phyloP scores from a whole-genome alignment of 148 eudicot species.

The Vaccinium corymbosum region DNA sequence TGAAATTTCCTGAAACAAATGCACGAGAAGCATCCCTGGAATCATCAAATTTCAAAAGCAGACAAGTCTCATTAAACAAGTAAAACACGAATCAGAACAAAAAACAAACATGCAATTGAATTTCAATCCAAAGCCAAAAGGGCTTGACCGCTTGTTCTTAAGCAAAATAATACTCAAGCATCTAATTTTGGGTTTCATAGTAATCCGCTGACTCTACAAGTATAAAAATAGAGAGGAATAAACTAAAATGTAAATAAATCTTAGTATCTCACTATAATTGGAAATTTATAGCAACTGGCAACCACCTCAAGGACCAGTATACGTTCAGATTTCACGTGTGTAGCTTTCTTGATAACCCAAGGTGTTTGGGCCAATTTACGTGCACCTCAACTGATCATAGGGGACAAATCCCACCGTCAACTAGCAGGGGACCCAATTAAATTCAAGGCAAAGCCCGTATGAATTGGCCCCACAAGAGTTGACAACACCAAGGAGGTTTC shows the following conservation, averaged over 20 bases:
- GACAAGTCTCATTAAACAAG: constrained; percentile 1
- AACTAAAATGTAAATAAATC: background rate
- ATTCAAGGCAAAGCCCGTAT: too few species aligned
- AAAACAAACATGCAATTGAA: background rate
- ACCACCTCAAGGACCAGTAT: background rate
- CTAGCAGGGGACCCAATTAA: too few species aligned
- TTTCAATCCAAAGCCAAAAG: background rate
- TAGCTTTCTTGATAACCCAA: too few species aligned
- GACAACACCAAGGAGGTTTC: too few species aligned
- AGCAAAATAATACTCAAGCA: background rate
- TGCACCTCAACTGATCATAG: too few species aligned
- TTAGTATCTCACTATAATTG: background rate
- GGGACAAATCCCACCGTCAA: too few species aligned
- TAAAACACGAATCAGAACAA: constrained; percentile 13
- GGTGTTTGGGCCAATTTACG: too few species aligned
- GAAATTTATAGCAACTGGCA: background rate
- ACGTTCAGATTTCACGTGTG: background rate
- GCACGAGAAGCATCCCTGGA: constrained; percentile 93
- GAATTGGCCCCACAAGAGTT: too few species aligned
- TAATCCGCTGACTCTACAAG: background rate
- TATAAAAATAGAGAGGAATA: too few species aligned
- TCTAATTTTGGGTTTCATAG: background rate
- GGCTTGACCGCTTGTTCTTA: background rate
- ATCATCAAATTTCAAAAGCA: background rate
- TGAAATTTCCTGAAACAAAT: constrained; percentile 90